These are phyloP conservation scores for Curvularia hawaiiensis DNA, from an alignment of 2,329 filamentous ascomycete genomes.

Conservation along the genomic window DNA sequence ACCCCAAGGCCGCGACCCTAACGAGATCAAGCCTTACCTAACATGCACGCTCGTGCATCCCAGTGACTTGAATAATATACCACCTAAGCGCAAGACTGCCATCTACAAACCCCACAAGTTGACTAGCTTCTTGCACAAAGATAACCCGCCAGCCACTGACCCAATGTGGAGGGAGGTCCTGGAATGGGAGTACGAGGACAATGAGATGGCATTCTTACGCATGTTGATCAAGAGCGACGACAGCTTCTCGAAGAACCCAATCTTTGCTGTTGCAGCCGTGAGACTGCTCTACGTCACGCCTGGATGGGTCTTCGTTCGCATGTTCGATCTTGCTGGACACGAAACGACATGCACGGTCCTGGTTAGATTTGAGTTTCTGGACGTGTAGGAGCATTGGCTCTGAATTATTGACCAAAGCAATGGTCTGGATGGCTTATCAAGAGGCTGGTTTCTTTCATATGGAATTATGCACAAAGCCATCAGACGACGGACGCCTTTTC, in stretches of 20 bases:
- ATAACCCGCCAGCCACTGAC: slow-evolving; percentile 65
- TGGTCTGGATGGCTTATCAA: not conserved
- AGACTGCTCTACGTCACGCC: slow-evolving; percentile 61
- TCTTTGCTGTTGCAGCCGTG: slow-evolving; percentile 66
- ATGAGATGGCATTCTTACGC: slow-evolving; percentile 67
- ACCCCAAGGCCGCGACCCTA: slow-evolving; percentile 52
- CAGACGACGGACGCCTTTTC: not conserved
- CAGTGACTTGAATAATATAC: slow-evolving; percentile 53
- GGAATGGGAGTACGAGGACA: slow-evolving; percentile 72
- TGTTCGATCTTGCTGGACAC: slow-evolving; percentile 68
- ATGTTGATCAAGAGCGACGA: slow-evolving; percentile 72
- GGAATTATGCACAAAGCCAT: not conserved
- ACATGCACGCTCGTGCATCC: slow-evolving; percentile 69
- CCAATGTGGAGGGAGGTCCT: slow-evolving; percentile 70
- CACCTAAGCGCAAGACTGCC: slow-evolving; percentile 66
- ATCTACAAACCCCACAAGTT: slow-evolving; percentile 65
- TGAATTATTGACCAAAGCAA: not conserved
- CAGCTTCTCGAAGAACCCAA: slow-evolving; percentile 65
- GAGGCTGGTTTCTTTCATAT: not conserved
- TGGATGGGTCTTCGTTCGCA: slow-evolving; percentile 68
- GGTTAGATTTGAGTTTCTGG: slow-evolving; percentile 62
- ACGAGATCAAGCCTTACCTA: slow-evolving; percentile 66
- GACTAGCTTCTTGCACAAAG: slow-evolving; percentile 60
- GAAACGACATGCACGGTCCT: slow-evolving; percentile 68
- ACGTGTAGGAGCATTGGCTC: slow-evolving; percentile 20